Conservation (phyloP, 805 yeast genomes). For the Ogataea allantospora region DNA sequence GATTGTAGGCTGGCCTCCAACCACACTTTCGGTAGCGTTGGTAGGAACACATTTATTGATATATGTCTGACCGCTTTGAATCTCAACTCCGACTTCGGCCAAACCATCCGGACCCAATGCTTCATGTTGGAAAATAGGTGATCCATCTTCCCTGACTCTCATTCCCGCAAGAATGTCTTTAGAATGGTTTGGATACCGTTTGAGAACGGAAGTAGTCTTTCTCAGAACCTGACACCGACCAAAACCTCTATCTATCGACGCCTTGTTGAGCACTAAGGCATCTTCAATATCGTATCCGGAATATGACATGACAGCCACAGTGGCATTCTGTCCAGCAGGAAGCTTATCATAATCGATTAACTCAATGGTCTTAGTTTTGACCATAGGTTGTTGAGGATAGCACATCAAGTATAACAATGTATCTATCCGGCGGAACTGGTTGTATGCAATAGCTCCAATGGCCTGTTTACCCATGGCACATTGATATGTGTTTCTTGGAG, state of each 20-base stretch:
- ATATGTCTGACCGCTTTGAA: conserved; percentile 91
- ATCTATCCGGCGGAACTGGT: conserved; percentile 93
- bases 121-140: conserved; percentile 82
- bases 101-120: conserved; percentile 92
- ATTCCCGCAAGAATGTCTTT: conserved; percentile 89
- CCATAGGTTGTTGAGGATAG: conserved; percentile 99
- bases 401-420: conserved; percentile 92
- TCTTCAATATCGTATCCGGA: conserved; percentile 99
- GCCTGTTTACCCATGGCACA: conserved; percentile 99
- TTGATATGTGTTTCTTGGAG: conserved; percentile 89
- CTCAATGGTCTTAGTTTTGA: conserved; percentile 94
- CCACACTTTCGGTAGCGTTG: conserved; percentile 68
- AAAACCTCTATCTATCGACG: conserved; percentile 93
- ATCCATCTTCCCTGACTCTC: conserved; percentile 78
- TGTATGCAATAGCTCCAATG: conserved; percentile 98
- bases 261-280: conserved; percentile 90
- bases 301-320: conserved; percentile 98
- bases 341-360: conserved; percentile 91
- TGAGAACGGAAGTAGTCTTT: conserved; percentile 85
- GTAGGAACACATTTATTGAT: conserved; percentile 92
- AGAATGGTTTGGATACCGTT: conserved; percentile 91
- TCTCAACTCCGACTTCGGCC: conserved; percentile 91
- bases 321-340: conserved; percentile 98
- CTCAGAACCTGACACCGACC: conserved; percentile 96
- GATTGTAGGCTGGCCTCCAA: conserved; percentile 37